phyloP scores from a whole-genome alignment of 1,284 basidiomycete species.

The Kwoniella shivajii region DNA sequence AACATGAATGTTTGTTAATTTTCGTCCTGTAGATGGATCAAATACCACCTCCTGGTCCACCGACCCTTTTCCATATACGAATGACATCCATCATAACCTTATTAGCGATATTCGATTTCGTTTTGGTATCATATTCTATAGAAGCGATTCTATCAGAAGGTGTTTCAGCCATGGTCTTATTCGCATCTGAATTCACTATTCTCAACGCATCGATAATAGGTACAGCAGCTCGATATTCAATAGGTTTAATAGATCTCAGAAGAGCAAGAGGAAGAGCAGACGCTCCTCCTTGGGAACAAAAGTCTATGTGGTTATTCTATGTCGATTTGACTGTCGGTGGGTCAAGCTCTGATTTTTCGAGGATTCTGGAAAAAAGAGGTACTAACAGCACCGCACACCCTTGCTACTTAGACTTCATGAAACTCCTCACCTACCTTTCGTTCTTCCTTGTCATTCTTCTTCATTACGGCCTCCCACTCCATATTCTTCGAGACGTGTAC shows the following conservation, averaged over 20 bases:
- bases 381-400: too few relatives aligned
- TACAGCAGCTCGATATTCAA: conserved; percentile 81
- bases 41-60: conserved; percentile 80
- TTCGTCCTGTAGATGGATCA: conserved; percentile 82
- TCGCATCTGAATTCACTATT: conserved; percentile 94
- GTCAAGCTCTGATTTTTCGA: conserved; percentile 25
- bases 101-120: conserved; percentile 41
- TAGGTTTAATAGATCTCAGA: conserved; percentile 79
- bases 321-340: conserved; percentile 87
- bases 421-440: conserved; percentile 85
- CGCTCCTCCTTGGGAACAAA: conserved; percentile 93
- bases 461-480: conserved; percentile 93
- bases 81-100: conserved; percentile 60
- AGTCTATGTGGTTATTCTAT: conserved; percentile 96
- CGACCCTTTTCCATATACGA: conserved; percentile 78
- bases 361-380: too few relatives aligned
- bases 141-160: conserved; percentile 56
- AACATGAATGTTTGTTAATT: not conserved
- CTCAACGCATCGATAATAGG: conserved; percentile 73
- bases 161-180: conserved; percentile 82
- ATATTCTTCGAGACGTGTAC: conserved; percentile 95
- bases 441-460: conserved; percentile 93
- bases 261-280: conserved; percentile 81
- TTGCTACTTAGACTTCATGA: conserved; percentile 74
- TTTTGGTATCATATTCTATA: conserved; percentile 42